Percentiles rank a stretch among this genome's conserved stretches.
Evolutionary conservation across 2,329 filamentous ascomycete genomes (phyloP).

Genomic region (Exophiala dermatitidis): DNA sequence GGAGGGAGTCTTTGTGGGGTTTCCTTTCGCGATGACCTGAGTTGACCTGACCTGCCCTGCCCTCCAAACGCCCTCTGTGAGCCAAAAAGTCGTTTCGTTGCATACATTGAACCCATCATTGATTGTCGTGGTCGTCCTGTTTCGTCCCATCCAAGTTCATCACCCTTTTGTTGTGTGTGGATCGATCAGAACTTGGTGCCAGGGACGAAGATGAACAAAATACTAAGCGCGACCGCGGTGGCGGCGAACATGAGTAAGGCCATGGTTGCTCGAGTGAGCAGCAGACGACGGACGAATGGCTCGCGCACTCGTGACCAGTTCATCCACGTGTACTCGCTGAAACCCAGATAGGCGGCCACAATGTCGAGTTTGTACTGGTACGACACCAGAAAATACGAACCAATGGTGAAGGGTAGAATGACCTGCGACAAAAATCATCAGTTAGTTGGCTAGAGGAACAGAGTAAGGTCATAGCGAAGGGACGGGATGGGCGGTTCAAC

Average conservation of each 20-base stretch:
- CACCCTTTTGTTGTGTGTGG: background rate
- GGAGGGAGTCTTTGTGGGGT: too few species aligned
- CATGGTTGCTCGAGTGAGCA: conserved; percentile 75
- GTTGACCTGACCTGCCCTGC: too few species aligned
- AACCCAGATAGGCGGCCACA: conserved; percentile 76
- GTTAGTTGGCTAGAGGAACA: background rate
- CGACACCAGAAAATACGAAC: conserved; percentile 78
- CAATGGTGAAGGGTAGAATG: conserved; percentile 85
- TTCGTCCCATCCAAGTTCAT: background rate
- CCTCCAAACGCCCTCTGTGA: too few species aligned
- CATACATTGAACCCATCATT: background rate
- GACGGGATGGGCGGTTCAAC: background rate
- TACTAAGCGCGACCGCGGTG: conserved; percentile 71
- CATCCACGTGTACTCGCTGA: conserved; percentile 95
- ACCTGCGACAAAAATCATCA: conserved; percentile 40
- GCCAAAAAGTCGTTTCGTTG: too few species aligned
- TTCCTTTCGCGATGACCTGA: too few species aligned
- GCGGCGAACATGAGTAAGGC: conserved; percentile 68
- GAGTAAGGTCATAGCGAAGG: background rate
- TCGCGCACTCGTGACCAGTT: conserved; percentile 82
- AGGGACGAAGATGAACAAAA: conserved; percentile 91
- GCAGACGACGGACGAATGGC: conserved; percentile 78
- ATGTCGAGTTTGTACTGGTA: conserved; percentile 97
- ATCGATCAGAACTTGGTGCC: conserved; percentile 50
- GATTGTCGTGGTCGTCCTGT: background rate